Base-by-base conservation (phyloP, 2,329 filamentous ascomycete species). In the Nemania abortiva region DNA sequence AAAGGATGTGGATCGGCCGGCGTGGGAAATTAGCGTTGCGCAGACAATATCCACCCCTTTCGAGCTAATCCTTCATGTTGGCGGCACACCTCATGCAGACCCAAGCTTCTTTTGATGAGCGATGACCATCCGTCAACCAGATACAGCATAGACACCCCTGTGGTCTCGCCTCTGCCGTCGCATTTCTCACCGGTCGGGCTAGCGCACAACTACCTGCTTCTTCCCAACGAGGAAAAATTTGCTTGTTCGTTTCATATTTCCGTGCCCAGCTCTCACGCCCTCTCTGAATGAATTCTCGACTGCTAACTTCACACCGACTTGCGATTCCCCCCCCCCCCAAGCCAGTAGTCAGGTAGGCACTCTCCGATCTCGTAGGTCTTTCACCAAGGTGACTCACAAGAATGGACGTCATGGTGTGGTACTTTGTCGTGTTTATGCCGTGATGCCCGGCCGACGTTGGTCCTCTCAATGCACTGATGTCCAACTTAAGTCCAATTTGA, bases 391-490 rank as follows among this genome's bases (percentile, higher is more conserved):
- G 75, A 77, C 75, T 77, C 75, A 77, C 71, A 70, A 70, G 22
- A 65, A 65, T 49, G 69, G 62, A 72, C 70, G 73, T 73, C 69
- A 74, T 76, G 74, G 74, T 64, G 68, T 70, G 59, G 63, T 69
- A 61, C 56, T 47, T 60, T 65, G 57, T 64, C 50, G 72, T 62
- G 70, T 73, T 72, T 70, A 76, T 76, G 75, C 73, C 75, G 70
- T 77, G 73, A 72, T 77, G 75, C 75, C 75, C 72, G 75, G 73
- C 73, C 65, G 65, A 65, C 53, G 61, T 71, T 70, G 68, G 65
- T 70, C 68, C 66, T 75, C 59, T 47, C 53, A 65, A 75, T 77
- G 75, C 75, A 77, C 67, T 77, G 75, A 75, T 77, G 75, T 77
- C 75, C 75, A 77, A 77, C 75, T 70, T 72, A 69, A 74, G 75